A percentile compares a stretch with the other conserved stretches of the same genome.
phyloP scores from a whole-genome alignment of 1,284 basidiomycete genomes.

The Irpex sp. region DNA sequence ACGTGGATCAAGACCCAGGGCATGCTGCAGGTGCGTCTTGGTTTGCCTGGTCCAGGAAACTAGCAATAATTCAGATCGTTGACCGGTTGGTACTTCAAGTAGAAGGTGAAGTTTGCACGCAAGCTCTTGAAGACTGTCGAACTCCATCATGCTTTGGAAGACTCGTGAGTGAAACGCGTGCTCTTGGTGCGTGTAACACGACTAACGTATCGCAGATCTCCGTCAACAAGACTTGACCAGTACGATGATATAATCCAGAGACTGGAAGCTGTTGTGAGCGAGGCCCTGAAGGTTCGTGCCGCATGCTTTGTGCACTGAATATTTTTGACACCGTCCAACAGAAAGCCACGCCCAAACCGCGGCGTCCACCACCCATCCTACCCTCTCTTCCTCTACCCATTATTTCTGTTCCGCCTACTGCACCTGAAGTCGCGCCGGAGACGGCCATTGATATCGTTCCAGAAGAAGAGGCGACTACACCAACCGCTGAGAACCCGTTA shows the following conservation, averaged over 20 bases:
- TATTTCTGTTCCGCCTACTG: background rate
- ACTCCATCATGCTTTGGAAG: constrained; percentile 35
- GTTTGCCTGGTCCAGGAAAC: background rate
- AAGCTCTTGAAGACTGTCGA: constrained; percentile 54
- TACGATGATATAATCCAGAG: constrained; percentile 45
- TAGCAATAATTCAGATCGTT: background rate
- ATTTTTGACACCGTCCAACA: background rate
- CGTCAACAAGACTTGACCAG: constrained; percentile 30
- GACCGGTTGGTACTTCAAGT: background rate
- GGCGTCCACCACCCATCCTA: background rate
- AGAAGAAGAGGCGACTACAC: background rate
- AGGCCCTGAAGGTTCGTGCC: constrained; percentile 41
- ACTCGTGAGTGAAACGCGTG: constrained; percentile 34
- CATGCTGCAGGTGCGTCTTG: constrained; percentile 46
- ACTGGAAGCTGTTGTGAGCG: constrained; percentile 45
- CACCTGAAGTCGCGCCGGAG: background rate
- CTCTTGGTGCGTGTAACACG: background rate
- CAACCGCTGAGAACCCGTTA: background rate
- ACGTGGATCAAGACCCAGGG: constrained; percentile 55
- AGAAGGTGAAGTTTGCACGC: constrained; percentile 63
- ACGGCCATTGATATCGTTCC: background rate
- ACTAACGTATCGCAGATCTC: constrained; percentile 4
- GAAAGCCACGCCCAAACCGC: background rate
- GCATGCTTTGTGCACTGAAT: no score
- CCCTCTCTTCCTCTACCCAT: background rate